These are phyloP conservation scores for Talaromyces islandicus DNA, from an alignment of 2,329 filamentous ascomycete genomes.

Conservation along the genomic window DNA sequence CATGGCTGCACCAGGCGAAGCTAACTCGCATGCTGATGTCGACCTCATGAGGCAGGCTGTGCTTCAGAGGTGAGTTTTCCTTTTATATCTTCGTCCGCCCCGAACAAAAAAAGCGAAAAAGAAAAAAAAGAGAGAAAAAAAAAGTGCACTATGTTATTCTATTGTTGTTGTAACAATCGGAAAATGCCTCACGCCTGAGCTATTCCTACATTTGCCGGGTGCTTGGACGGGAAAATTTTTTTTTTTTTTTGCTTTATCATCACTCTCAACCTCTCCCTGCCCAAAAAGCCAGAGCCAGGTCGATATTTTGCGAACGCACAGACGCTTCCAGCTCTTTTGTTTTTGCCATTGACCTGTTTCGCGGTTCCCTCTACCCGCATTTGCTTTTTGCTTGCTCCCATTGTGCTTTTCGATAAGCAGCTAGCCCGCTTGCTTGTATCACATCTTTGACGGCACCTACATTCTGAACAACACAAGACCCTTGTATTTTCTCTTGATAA, in stretches of 20 bases:
- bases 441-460: background rate
- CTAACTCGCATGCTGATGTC: conserved; percentile 47
- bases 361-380: background rate
- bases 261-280: background rate
- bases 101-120: background rate
- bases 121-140: background rate
- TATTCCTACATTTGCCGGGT: background rate
- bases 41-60: conserved; percentile 55
- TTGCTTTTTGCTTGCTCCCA: background rate
- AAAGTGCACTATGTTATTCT: background rate
- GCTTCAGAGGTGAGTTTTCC: conserved; percentile 50
- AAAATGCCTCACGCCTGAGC: background rate
- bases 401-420: background rate
- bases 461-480: background rate
- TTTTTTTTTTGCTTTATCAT: background rate
- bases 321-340: background rate
- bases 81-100: conserved; percentile 8
- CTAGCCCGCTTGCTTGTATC: background rate
- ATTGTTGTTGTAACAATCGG: background rate
- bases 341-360: background rate
- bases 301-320: background rate
- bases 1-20: conserved; percentile 42
- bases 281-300: background rate
- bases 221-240: background rate
- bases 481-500: background rate